Evolutionary conservation across 2,329 filamentous ascomycete genomes (phyloP), one percentile per base, ranked within the genome.

Genomic region (Exophiala lecanii-corni): DNA sequence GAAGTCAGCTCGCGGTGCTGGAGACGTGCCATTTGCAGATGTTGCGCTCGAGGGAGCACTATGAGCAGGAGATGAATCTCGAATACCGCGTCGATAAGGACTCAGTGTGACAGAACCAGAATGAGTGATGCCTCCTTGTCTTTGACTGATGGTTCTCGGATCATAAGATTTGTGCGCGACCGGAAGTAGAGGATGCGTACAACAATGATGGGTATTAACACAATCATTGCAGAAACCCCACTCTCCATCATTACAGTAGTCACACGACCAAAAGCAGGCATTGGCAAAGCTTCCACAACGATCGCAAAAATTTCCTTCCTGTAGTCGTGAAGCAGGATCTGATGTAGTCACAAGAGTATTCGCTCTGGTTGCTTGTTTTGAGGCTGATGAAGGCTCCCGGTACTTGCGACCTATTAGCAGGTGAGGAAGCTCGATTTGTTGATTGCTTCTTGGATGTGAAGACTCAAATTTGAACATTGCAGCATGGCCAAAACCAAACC

Each of bases 151-250:
- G 15, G 31, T 18, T 17, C 35, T 37, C 23, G 49, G 43, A 16
- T 44, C 57, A 53, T 58, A 59, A 51, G 67, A 59, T 53, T 70
- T 69, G 53, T 88, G 83, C 1, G 81, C 78, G 33, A 94, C 70
- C 0, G 89, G 87, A 1, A 94, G 70, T 1, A 97, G 72, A 5
- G 84, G 74, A 59, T 97, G 91, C 0, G 82, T 85, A 64, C 91
- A 97, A 47, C 81, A 84, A 47, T 75, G 75, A 12, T 87, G 89
- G 61, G 83, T 81, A 46, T 91, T 89, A 20, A 95, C 87, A 54
- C 91, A 97, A 47, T 75, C 69, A 56, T 89, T 88, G 66, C 91
- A 97, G 61, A 87, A 96, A 0, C 91, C 91, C 89, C 89, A 97
- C 59, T 94, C 89, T 4, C 88, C 91, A 50, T 92, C 81, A 56